A percentile compares a stretch with the other conserved stretches of the same genome.
phyloP scores from a whole-genome alignment of 2,329 filamentous ascomycete species.

The Lecanicillium sp. region DNA sequence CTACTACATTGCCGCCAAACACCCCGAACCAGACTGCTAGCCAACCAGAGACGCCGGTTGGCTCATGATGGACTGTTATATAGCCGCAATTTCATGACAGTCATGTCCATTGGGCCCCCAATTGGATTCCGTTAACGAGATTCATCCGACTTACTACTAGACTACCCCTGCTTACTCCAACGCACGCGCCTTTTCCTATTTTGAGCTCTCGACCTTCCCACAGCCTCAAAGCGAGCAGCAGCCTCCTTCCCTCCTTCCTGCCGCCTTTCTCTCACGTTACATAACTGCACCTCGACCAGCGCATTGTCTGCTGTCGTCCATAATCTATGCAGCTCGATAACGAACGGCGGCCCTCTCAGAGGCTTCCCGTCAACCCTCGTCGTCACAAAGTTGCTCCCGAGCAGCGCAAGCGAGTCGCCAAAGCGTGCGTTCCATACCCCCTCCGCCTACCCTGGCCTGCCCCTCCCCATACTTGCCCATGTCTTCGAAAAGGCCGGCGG shows the following conservation, averaged over 20 bases:
- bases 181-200: no score
- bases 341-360: slow-evolving; percentile 21
- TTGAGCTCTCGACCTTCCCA: no score
- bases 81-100: slow-evolving; percentile 7
- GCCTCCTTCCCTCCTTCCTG: neutral
- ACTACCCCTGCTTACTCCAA: no score
- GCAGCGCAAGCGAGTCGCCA: slow-evolving; percentile 39
- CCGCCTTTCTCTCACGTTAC: neutral
- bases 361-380: slow-evolving; percentile 42
- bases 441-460: neutral
- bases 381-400: slow-evolving; percentile 39
- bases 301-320: neutral
- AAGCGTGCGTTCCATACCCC: slow-evolving; percentile 32
- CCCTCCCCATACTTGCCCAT: neutral
- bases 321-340: slow-evolving; percentile 19
- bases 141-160: no score
- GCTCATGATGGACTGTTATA: slow-evolving; percentile 9
- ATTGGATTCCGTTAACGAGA: no score
- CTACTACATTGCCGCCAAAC: no score
- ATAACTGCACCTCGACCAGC: neutral
- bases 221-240: no score
- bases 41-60: slow-evolving; percentile 6
- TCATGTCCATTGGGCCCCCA: slow-evolving; percentile 7
- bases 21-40: neutral
- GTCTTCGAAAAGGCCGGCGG: no score